A percentile compares a stretch with the other conserved stretches of the same genome.
These are phyloP conservation scores for Lizonia empirigonia DNA, from an alignment of 2,329 filamentous ascomycete species.

Conservation along the genomic window DNA sequence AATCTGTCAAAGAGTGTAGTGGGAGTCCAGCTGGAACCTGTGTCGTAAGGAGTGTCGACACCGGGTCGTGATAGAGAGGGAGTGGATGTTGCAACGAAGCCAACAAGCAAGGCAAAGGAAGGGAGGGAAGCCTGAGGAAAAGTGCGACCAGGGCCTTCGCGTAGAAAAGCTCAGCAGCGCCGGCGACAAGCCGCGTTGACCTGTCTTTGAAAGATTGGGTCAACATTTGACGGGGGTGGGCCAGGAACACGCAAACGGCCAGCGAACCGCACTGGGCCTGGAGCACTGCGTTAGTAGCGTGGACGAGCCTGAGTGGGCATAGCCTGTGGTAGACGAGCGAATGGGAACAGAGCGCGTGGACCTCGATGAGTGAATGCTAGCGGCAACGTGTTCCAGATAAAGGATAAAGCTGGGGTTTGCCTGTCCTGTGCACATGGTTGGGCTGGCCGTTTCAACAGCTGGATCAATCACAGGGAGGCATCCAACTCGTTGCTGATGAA, in stretches of 20 bases:
- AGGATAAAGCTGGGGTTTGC: slow-evolving; percentile 28
- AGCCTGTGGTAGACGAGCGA: slow-evolving; percentile 22
- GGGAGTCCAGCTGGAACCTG: slow-evolving; percentile 32
- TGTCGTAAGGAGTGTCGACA: slow-evolving; percentile 50
- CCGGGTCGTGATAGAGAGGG: slow-evolving; percentile 40
- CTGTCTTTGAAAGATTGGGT: slow-evolving; percentile 37
- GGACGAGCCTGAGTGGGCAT: slow-evolving; percentile 15
- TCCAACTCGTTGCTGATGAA: slow-evolving; percentile 21
- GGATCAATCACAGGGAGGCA: slow-evolving; percentile 12
- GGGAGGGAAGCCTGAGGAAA: slow-evolving; percentile 34
- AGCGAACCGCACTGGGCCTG: slow-evolving; percentile 25
- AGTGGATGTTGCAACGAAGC: slow-evolving; percentile 32
- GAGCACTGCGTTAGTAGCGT: slow-evolving; percentile 10
- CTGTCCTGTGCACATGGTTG: slow-evolving; percentile 21
- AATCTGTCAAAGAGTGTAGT: slow-evolving; percentile 48
- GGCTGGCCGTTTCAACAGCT: slow-evolving; percentile 32
- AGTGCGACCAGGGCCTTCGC: slow-evolving; percentile 18
- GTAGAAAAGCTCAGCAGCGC: slow-evolving; percentile 20
- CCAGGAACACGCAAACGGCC: slow-evolving; percentile 25
- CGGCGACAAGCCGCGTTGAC: slow-evolving; percentile 29
- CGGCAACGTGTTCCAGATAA: slow-evolving; percentile 37
- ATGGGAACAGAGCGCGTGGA: slow-evolving; percentile 18
- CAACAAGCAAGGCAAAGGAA: slow-evolving; percentile 34
- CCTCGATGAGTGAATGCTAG: slow-evolving; percentile 14
- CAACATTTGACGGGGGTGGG: slow-evolving; percentile 26